phyloP scores from a whole-genome alignment of 169 alveolate genomes.

The Cryptosporidium felis region DNA sequence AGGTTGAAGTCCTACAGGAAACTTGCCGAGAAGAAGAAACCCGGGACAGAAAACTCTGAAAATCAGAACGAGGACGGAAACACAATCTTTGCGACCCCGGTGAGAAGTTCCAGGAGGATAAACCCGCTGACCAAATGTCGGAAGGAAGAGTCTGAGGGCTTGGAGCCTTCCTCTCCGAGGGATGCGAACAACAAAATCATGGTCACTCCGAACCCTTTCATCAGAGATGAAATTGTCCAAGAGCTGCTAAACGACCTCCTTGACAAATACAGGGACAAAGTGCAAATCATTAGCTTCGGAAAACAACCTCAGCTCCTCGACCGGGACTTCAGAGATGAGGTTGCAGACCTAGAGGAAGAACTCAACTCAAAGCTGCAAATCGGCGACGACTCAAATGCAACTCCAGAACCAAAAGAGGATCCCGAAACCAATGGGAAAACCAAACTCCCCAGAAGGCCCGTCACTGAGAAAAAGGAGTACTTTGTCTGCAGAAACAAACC shows the following conservation, averaged over 20 bases:
- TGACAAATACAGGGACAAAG: background rate
- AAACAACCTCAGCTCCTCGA: slow-evolving; percentile 44
- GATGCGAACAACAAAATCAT: background rate
- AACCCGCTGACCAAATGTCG: too few relatives aligned
- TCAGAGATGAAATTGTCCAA: slow-evolving; percentile 1
- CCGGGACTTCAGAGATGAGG: background rate
- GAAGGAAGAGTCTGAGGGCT: background rate
- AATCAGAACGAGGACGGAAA: background rate
- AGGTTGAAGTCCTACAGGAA: slow-evolving; percentile 31
- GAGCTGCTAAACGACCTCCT: slow-evolving; percentile 27
- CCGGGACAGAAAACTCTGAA: background rate
- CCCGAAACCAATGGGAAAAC: background rate
- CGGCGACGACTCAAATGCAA: background rate
- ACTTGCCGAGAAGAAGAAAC: background rate
- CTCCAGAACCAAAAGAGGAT: background rate
- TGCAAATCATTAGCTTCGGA: slow-evolving; percentile 8
- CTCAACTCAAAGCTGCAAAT: slow-evolving; percentile 7
- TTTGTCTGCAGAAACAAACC: slow-evolving; percentile 60
- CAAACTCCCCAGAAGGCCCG: background rate
- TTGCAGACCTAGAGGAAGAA: background rate
- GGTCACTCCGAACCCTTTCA: slow-evolving; percentile 59
- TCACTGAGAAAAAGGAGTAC: background rate
- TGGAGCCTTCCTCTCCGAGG: background rate
- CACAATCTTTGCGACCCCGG: slow-evolving; percentile 41
- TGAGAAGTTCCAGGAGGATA: slow-evolving; percentile 57